Base-by-base conservation (phyloP, 495 filamentous ascomycete species). In the Xylaria longipes region DNA sequence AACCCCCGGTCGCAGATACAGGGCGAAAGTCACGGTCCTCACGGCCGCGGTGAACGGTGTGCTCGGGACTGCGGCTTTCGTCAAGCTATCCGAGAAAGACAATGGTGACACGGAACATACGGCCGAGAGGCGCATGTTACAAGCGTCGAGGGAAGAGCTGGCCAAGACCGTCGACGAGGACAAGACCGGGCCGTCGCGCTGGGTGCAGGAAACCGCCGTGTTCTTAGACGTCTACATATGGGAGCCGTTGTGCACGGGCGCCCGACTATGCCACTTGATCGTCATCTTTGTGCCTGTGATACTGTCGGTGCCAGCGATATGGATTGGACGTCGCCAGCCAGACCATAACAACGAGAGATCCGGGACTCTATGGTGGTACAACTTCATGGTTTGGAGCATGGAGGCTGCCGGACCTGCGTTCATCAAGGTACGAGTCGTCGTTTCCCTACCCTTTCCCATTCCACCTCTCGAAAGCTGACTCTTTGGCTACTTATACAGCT, bases 351-450 rank as follows among this genome's bases (percentile, higher is more conserved):
- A 90, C 68, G 91, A 95, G 78, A 87, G 92, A 56, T 83, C 82
- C 22, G 97, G 96, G 22, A 94, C 95, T 14, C 72, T 98, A 15
- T 97, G 93, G 95, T 99, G 96, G 97, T 98, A 97, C 84, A 85
- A 82, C 1, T 97, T 97, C 77, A 80, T 99, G 50, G 93, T 98
- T 7, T 87, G 85, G 65, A 86, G 91, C 3, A 98, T 99, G 97
- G 97, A 99, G 81, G 88, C 90, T 71, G 94, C 95, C 43, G 97
- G 97, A 7, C 94, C 97, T 43, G 95, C 97, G 0, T 99, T 98
- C 76, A 98, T 99, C 83, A 99, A 99, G 89, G 94, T 96, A 82
- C 39, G 80, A 45, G 45, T 54, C 0, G n/a, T 66, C 3, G 50
- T 20, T 45, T 31, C n/a, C 2, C n/a, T 45, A 68, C 3, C 14